A percentile compares a stretch with the other conserved stretches of the same genome.
Evolutionary conservation across 805 yeast species (phyloP).

Genomic region (Starmerella cellae): DNA sequence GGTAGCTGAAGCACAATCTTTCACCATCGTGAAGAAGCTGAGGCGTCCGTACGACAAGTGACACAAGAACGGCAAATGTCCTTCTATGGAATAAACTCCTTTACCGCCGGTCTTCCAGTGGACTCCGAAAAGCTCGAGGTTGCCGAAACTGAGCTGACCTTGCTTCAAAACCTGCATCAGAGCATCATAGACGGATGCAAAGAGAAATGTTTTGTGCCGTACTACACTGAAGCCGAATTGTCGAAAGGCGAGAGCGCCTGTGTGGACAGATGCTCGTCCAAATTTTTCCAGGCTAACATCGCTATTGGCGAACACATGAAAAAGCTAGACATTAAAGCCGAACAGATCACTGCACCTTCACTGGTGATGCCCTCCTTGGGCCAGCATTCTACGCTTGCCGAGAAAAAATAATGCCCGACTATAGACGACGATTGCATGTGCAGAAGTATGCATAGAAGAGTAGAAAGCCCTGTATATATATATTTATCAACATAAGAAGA

Average conservation of each 20-base stretch:
- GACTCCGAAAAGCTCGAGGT: constrained; percentile 23
- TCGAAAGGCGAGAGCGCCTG: constrained; percentile 76
- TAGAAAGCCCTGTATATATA: no score
- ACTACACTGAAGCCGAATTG: constrained; percentile 72
- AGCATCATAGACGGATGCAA: constrained; percentile 48
- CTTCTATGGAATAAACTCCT: constrained; percentile 23
- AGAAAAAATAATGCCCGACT: not conserved
- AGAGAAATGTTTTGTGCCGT: constrained; percentile 69
- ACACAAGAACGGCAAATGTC: constrained; percentile 28
- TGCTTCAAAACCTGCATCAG: constrained; percentile 25
- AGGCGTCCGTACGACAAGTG: no score
- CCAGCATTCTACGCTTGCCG: constrained; percentile 14
- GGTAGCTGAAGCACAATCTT: no score
- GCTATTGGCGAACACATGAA: constrained; percentile 23
- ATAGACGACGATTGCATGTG: not conserved
- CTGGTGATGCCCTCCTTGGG: constrained; percentile 16
- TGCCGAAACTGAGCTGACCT: constrained; percentile 28
- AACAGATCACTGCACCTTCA: constrained; percentile 11
- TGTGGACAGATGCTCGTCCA: constrained; percentile 73
- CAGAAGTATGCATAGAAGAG: no score
- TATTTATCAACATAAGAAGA: no score
- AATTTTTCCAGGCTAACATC: constrained; percentile 59
- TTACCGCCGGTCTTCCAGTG: constrained; percentile 23
- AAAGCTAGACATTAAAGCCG: constrained; percentile 11
- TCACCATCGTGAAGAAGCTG: no score